phyloP scores from a whole-genome alignment of 2,329 filamentous ascomycete genomes.

The Malbranchea zuffiana region DNA sequence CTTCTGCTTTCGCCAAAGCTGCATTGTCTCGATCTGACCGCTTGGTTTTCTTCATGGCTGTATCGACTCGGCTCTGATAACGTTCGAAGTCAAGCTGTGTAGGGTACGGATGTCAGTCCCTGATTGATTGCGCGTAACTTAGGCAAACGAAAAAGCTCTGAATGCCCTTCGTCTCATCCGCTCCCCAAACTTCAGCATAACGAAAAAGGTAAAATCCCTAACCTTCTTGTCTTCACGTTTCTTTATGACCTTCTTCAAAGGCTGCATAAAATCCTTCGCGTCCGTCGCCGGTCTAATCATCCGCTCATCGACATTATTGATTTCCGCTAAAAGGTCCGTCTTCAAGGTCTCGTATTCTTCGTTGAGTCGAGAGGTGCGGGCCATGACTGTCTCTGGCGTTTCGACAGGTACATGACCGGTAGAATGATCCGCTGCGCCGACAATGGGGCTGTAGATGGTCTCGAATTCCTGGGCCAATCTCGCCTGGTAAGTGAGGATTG shows the following conservation, averaged over 20 bases:
- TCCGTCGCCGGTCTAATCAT: slow-evolving; percentile 60
- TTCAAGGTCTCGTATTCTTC: slow-evolving; percentile 60
- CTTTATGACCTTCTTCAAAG: slow-evolving; percentile 72
- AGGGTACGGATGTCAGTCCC: too few relatives aligned
- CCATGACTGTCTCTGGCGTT: slow-evolving; percentile 53
- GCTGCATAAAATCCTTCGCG: slow-evolving; percentile 57
- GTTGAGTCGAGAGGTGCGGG: slow-evolving; percentile 54
- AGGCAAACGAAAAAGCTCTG: too few relatives aligned
- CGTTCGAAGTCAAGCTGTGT: slow-evolving; percentile 64
- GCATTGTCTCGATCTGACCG: slow-evolving; percentile 63
- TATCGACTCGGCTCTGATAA: slow-evolving; percentile 59
- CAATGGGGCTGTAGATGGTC: slow-evolving; percentile 63
- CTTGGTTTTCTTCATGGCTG: slow-evolving; percentile 57
- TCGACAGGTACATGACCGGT: slow-evolving; percentile 44
- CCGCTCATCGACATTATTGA: slow-evolving; percentile 57
- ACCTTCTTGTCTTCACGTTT: slow-evolving; percentile 70
- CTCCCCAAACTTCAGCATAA: too few relatives aligned
- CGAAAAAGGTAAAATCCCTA: too few relatives aligned
- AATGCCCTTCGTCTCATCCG: too few relatives aligned
- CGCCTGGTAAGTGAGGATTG: slow-evolving; percentile 58
- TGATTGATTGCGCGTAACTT: too few relatives aligned
- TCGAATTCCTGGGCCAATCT: slow-evolving; percentile 58
- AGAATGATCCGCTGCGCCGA: slow-evolving; percentile 51
- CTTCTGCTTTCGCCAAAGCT: slow-evolving; percentile 58
- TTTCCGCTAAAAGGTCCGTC: slow-evolving; percentile 59